phyloP scores from a whole-genome alignment of 2,329 filamentous ascomycete genomes.

The Pseudogymnoascus sp. region DNA sequence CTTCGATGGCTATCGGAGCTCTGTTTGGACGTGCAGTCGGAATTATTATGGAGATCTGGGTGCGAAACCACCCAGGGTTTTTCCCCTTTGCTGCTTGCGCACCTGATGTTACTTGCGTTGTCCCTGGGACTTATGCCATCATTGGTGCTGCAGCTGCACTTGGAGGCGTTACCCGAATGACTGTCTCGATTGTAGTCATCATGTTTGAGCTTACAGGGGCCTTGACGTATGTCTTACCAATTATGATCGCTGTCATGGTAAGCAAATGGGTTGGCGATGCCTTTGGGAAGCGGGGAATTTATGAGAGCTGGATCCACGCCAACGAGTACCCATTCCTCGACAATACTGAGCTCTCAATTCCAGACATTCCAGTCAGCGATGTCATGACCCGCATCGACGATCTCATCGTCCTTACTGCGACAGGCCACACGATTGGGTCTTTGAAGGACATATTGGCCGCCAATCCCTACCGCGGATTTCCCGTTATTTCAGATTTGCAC shows the following conservation, averaged over 20 bases:
- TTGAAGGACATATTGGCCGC: slow-evolving; percentile 62
- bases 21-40: slow-evolving; percentile 83
- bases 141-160: slow-evolving; percentile 93
- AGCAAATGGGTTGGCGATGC: slow-evolving; percentile 98
- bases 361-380: slow-evolving; percentile 76
- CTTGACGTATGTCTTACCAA: slow-evolving; percentile 90
- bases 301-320: slow-evolving; percentile 95
- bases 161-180: slow-evolving; percentile 89
- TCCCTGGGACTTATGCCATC: slow-evolving; percentile 91
- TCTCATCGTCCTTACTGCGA: slow-evolving; percentile 76
- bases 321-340: slow-evolving; percentile 94
- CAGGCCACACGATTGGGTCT: slow-evolving; percentile 75
- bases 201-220: slow-evolving; percentile 98
- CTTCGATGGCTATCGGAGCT: slow-evolving; percentile 92
- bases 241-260: slow-evolving; percentile 98
- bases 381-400: slow-evolving; percentile 93
- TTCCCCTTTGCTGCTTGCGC: slow-evolving; percentile 74
- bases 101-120: slow-evolving; percentile 80
- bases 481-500: slow-evolving; percentile 70
- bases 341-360: slow-evolving; percentile 67
- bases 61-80: slow-evolving; percentile 66
- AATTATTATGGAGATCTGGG: slow-evolving; percentile 82
- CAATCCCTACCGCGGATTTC: slow-evolving; percentile 82
- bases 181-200: slow-evolving; percentile 96
- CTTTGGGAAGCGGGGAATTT: slow-evolving; percentile 86